These are phyloP conservation scores for Stemphylium beticola DNA, from an alignment of 2,329 filamentous ascomycete genomes.

Conservation along the genomic window DNA sequence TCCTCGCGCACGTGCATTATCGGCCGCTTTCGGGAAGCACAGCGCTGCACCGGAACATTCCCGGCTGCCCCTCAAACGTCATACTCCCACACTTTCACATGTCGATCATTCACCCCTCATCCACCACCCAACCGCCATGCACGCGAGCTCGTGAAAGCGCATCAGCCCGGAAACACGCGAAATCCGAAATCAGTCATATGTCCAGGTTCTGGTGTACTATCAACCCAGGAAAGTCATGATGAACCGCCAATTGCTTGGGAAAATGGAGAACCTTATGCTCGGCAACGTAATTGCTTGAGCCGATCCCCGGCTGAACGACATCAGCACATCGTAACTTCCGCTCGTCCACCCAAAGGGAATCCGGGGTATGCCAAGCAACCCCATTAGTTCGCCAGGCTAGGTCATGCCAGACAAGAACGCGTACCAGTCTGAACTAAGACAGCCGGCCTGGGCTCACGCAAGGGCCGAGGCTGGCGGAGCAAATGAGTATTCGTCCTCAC, in stretches of 20 bases:
- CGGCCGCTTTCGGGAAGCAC: constrained; percentile 24
- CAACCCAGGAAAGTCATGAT: background rate
- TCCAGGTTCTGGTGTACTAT: background rate
- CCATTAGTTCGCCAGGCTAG: constrained; percentile 9
- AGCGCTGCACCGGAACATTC: constrained; percentile 29
- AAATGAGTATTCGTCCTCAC: constrained; percentile 35
- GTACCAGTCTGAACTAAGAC: constrained; percentile 24
- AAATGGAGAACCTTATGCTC: constrained; percentile 2
- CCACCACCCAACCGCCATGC: constrained; percentile 10
- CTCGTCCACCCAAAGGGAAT: constrained; percentile 42
- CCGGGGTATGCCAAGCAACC: constrained; percentile 30
- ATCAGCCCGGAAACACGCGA: background rate
- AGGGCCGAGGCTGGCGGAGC: constrained; percentile 44
- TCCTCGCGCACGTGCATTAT: constrained; percentile 28
- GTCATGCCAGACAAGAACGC: constrained; percentile 16
- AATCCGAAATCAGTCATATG: background rate
- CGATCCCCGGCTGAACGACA: constrained; percentile 39
- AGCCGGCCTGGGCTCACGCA: constrained; percentile 33
- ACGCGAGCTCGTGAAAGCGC: constrained; percentile 25
- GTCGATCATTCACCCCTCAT: constrained; percentile 16
- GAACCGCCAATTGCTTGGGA: constrained; percentile 1
- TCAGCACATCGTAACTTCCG: constrained; percentile 36
- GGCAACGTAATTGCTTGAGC: constrained; percentile 29
- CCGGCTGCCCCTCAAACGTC: constrained; percentile 34
- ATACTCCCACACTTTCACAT: constrained; percentile 41